These are phyloP conservation scores for Diutina rugosa DNA, from an alignment of 1,139 yeast genomes.

Conservation along the genomic window DNA sequence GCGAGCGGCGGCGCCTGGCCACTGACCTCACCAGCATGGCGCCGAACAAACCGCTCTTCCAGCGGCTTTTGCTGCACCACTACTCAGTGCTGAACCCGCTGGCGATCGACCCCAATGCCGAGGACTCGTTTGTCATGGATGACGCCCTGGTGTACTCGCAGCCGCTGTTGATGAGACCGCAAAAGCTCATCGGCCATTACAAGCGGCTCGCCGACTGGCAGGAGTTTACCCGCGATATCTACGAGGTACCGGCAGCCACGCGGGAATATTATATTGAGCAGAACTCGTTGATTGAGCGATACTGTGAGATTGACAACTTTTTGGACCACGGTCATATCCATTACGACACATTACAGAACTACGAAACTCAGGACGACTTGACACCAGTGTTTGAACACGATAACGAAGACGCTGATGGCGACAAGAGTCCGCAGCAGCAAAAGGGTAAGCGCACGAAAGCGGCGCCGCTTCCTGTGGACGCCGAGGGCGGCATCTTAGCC, in stretches of 20 bases:
- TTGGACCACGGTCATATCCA: constrained; percentile 61
- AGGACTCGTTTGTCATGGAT: constrained; percentile 4
- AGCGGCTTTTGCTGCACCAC: constrained; percentile 16
- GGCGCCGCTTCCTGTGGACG: background rate
- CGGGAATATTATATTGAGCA: constrained; percentile 34
- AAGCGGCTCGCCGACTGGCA: constrained; percentile 38
- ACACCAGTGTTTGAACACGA: background rate
- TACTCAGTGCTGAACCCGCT: constrained; percentile 20
- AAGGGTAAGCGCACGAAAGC: background rate
- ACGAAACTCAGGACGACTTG: constrained; percentile 10
- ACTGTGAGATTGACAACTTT: constrained; percentile 48
- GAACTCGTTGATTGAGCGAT: constrained; percentile 46
- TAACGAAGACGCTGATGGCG: background rate
- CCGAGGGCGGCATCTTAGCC: background rate
- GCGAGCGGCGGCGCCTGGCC: background rate
- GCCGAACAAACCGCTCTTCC: constrained; percentile 11
- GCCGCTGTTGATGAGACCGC: constrained; percentile 32
- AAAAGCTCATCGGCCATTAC: constrained; percentile 41
- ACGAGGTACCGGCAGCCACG: constrained; percentile 9
- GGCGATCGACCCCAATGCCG: background rate
- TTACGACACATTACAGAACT: constrained; percentile 48
- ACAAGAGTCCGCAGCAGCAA: background rate
- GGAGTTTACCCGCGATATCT: constrained; percentile 13
- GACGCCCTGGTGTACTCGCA: constrained; percentile 3
- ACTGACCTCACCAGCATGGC: background rate